Evolutionary conservation across 1,284 basidiomycete species (phyloP), one percentile per base, ranked within the genome.

Genomic region (Ustilago bromivora): DNA sequence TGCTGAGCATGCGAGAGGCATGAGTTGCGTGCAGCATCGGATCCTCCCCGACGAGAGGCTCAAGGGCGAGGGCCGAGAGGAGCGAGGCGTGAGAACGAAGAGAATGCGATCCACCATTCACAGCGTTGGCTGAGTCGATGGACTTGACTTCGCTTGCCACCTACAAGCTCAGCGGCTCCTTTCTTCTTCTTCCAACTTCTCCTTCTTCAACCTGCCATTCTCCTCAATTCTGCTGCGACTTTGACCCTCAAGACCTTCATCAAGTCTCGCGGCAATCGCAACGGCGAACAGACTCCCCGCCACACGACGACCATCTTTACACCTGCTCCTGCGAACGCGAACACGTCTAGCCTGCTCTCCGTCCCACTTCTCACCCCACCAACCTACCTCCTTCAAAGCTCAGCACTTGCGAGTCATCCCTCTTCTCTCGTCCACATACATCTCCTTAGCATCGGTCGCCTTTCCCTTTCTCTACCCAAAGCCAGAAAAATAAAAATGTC

Each of bases 401-500:
- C n/a, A 13, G 49, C 49, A 51, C 6, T 19, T 32, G 46, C 49
- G 28, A 51, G 49, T 36, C 19, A 46, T 19, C 43, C 34, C 43
- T 43, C 13, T 15, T 43, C 28, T 56, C 13, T 57, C 13, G 32
- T 32, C 43, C 43, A 51, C 31, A 28, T 51, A 51, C 49, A 28
- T 28, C 9, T 51, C 49, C 49, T n/a, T 51, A 34, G 41, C 23
- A 40, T 11, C 6, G 28, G 15, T 19, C 28, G 13, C 13, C 49
- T 11, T 51, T 32, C 31, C 49, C 15, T 8, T 31, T 8, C 13
- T 23, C 8, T 31, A 32, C 28, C 12, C 49, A 32, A 28, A 28
- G 23, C 23, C 3, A 28, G 23, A 28, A 28, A 28, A 51, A 5
- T 17, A 15, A 58, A 11, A 8, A 76, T 71, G 74, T 76, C 74